Conservation (phyloP, 805 yeast species). For the Kregervanrija pseudodelftensis region DNA sequence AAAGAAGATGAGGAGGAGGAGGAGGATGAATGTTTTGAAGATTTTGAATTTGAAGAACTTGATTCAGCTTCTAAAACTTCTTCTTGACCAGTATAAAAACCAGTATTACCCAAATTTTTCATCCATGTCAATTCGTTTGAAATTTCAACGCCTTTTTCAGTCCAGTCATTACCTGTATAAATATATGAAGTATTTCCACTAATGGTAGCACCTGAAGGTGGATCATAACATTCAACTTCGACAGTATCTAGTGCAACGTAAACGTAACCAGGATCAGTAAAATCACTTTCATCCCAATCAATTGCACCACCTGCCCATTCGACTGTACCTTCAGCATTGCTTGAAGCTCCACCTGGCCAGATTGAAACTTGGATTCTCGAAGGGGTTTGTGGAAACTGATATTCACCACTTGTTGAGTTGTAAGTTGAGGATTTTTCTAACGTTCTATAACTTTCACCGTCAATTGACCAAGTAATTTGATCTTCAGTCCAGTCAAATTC, state of each 20-base stretch:
- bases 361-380: conserved; percentile 63
- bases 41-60: not conserved
- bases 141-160: conserved; percentile 47
- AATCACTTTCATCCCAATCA: conserved; percentile 75
- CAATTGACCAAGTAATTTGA: conserved; percentile 60
- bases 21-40: conserved; percentile 1
- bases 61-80: conserved; percentile 17
- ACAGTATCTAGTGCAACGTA: conserved; percentile 58
- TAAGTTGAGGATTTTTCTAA: conserved; percentile 53
- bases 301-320: conserved; percentile 87
- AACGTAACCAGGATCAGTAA: conserved; percentile 72
- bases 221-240: conserved; percentile 61
- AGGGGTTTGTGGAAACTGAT: conserved; percentile 67
- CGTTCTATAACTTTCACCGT: conserved; percentile 62
- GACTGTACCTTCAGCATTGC: conserved; percentile 53
- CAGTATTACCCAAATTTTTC: conserved; percentile 56
- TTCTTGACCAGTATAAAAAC: conserved; percentile 48
- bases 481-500: conserved; percentile 81
- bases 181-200: conserved; percentile 45
- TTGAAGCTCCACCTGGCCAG: conserved; percentile 69
- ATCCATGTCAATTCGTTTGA: conserved; percentile 57
- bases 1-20: conserved; percentile 3
- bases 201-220: conserved; percentile 48
- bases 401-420: conserved; percentile 52
- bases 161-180: conserved; percentile 43